These are phyloP conservation scores for Aschersonia sp. DNA, from an alignment of 2,329 filamentous ascomycete genomes.

Conservation along the genomic window DNA sequence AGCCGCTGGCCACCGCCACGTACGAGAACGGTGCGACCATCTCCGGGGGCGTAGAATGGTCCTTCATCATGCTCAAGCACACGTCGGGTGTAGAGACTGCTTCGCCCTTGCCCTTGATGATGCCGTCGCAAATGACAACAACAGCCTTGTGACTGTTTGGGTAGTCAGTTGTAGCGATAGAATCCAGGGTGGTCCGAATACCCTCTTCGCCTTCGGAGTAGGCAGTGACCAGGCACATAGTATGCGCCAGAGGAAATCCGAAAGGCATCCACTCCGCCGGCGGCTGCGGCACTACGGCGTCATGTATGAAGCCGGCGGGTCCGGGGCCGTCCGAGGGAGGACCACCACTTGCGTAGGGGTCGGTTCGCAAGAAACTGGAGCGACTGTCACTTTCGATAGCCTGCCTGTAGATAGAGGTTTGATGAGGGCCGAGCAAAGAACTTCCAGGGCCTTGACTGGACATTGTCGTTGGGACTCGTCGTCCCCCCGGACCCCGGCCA, in stretches of 20 bases:
- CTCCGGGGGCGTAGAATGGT: conserved; percentile 64
- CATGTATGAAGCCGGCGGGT: conserved; percentile 89
- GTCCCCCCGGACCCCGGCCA: conserved; percentile 28
- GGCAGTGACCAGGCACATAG: conserved; percentile 87
- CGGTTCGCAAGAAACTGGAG: conserved; percentile 49
- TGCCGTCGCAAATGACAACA: conserved; percentile 88
- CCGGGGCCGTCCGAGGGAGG: conserved; percentile 55
- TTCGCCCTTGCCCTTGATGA: conserved; percentile 95
- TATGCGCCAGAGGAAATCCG: conserved; percentile 84
- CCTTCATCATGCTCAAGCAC: conserved; percentile 85
- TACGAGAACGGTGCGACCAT: conserved; percentile 89
- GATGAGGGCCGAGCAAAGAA: conserved; percentile 45
- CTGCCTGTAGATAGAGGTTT: conserved; percentile 58
- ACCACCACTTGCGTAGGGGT: conserved; percentile 38
- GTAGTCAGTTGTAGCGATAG: conserved; percentile 93
- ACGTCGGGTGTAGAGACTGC: conserved; percentile 77
- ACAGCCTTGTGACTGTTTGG: conserved; percentile 98
- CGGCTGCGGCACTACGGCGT: conserved; percentile 88
- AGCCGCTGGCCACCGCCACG: conserved; percentile 86
- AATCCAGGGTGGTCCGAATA: conserved; percentile 86
- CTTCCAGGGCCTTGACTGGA: conserved; percentile 71
- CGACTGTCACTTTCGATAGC: conserved; percentile 39
- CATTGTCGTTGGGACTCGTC: conserved; percentile 74
- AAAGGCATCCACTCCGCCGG: conserved; percentile 96
- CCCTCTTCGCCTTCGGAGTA: conserved; percentile 94